Conservation (phyloP, 176 grass and related monocot species). For the Zoysia pacifica region DNA sequence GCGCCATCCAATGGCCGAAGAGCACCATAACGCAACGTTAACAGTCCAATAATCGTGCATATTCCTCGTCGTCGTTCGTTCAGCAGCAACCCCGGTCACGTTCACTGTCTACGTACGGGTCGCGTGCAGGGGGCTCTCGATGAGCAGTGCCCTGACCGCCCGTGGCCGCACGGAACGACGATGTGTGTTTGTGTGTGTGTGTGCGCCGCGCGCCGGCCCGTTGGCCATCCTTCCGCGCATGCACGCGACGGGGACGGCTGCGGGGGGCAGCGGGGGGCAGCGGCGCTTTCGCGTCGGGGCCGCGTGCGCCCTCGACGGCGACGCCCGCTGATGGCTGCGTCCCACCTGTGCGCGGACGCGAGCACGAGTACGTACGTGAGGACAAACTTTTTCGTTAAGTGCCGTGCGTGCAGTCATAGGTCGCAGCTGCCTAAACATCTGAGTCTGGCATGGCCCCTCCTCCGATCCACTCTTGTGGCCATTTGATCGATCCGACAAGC, state of each 20-base stretch:
- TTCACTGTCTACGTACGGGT: neutral
- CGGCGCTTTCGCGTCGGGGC: slow-evolving; percentile 33
- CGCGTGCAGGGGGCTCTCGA: neutral
- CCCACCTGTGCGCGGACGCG: slow-evolving; percentile 4
- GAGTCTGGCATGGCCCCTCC: neutral
- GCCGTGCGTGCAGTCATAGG: neutral
- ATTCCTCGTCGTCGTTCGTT: neutral
- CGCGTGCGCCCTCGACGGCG: slow-evolving; percentile 30
- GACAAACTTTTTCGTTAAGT: slow-evolving; percentile 6
- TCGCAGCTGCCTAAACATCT: neutral
- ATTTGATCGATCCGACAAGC: neutral
- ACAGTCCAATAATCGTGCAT: neutral
- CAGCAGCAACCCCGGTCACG: neutral
- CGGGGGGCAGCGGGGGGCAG: slow-evolving; percentile 23
- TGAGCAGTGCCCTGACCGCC: neutral
- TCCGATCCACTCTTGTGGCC: neutral
- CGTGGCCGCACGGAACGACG: neutral
- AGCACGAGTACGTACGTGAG: neutral
- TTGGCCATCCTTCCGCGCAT: neutral
- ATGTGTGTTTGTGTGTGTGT: no score
- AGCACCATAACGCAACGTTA: neutral
- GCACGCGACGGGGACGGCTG: slow-evolving; percentile 19
- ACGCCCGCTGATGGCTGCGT: slow-evolving; percentile 12
- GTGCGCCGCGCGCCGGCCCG: no score
- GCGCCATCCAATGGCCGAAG: neutral